Base-by-base conservation (phyloP, 192 early-diverging fungal species). In the Coemansia sp. region DNA sequence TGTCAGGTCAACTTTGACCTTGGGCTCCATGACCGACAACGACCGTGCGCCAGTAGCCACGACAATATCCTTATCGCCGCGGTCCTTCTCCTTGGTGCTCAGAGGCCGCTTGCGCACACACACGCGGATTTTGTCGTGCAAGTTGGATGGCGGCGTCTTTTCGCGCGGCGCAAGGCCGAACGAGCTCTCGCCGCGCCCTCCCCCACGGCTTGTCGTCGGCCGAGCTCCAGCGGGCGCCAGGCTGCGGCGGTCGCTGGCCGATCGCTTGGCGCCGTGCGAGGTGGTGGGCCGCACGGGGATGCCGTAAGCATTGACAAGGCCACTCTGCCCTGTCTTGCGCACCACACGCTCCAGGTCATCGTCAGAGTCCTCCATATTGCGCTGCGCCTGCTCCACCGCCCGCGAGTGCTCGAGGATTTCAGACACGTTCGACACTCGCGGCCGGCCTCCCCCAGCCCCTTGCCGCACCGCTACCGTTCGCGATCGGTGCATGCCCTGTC, bases 41-140 rank as follows among this genome's bases (percentile, higher is more conserved):
- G 87, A 90, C 21, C 97, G 86, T 2, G 87, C 77, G 23, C 92
- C 87, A 6, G 75, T 77, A 16, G 88, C 78, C 6, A 79, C 69
- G 3, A 92, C 91, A 75, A 98, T 93, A 67, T 99, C 97, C 67
- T 89, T 89, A 67, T 99, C 95, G 44, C 85, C 88, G 23, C 83
- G 79, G 30, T 90, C 88, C 32, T 87, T 65, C 77, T 99, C 97
- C 75, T 95, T 96, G 55, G 86, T 86, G 86, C 87, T 96, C 57
- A 99, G 83, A 13, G 97, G 97, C 23, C 97, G 83, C 76, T 99
- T 99, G 46, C 97, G 87, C 21, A 99, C 96, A 67, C 96, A 98
- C 35, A 99, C 97, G 63, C 96, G 91, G 69, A 99, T 99, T 58
- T 93, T 89, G 67, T 96, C 94, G 64, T 73, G 70, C 19, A 82